Evolutionary conservation across 192 early-diverging fungal species (phyloP).

Genomic region (Coemansia sp.): DNA sequence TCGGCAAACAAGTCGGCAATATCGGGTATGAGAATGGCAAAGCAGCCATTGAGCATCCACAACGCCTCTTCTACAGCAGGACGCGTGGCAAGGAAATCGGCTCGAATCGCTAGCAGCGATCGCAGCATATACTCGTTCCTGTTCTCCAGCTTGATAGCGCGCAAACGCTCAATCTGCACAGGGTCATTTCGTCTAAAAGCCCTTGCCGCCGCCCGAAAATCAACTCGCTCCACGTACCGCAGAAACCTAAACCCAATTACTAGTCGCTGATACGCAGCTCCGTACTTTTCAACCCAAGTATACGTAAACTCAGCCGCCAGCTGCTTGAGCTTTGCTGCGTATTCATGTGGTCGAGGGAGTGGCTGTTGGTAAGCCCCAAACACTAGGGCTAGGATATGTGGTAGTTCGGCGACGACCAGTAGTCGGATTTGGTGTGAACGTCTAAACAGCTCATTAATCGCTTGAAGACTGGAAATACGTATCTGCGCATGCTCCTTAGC

Average conservation of each 20-base stretch:
- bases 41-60: slow-evolving; percentile 25
- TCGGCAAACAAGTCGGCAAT: slow-evolving; percentile 32
- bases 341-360: slow-evolving; percentile 57
- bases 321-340: slow-evolving; percentile 56
- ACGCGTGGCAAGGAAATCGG: slow-evolving; percentile 17
- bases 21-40: slow-evolving; percentile 45
- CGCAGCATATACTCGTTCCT: slow-evolving; percentile 36
- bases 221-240: slow-evolving; percentile 39
- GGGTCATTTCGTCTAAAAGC: slow-evolving; percentile 24
- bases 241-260: slow-evolving; percentile 62
- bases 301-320: slow-evolving; percentile 58
- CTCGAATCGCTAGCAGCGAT: slow-evolving; percentile 20
- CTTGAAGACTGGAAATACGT: slow-evolving; percentile 62
- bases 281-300: slow-evolving; percentile 62
- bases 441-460: slow-evolving; percentile 62
- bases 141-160: background rate
- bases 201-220: slow-evolving; percentile 23
- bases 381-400: slow-evolving; percentile 58
- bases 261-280: slow-evolving; percentile 59
- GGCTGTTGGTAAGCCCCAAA: slow-evolving; percentile 60
- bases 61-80: slow-evolving; percentile 12
- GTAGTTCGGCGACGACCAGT: slow-evolving; percentile 56
- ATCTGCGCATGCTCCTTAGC: slow-evolving; percentile 53
- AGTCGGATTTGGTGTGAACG: slow-evolving; percentile 68
- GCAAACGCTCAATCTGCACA: slow-evolving; percentile 7